Evolutionary conservation across 2,329 filamentous ascomycete genomes (phyloP), one percentile per base, ranked within the genome.

Genomic region (Scolecobasidium constrictum): DNA sequence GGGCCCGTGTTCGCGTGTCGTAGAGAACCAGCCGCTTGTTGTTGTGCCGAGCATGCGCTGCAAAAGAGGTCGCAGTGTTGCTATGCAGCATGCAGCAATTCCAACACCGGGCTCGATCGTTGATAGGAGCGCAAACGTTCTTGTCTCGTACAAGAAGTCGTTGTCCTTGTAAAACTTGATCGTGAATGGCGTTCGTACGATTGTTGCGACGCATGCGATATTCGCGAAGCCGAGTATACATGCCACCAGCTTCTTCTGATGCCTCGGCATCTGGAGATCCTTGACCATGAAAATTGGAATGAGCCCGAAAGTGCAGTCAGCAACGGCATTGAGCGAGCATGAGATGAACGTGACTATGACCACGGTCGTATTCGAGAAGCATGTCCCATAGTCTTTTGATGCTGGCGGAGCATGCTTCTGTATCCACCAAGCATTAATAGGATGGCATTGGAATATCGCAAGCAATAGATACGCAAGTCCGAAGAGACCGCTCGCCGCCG

Each of bases 101-200:
- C 55, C 57, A 5, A 62, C 47, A 12, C 57, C 58, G 16, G 52
- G 52, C 46, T 63, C 60, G 33, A 56, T 45, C 22, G 52, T 53
- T 7, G 55, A 57, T 52, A 54, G 56, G 16, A 58, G 52, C 22
- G 52, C 53, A 12, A 59, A 47, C 23, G 50, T 44, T 23, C 51
- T 48, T 6, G 52, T 45, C 13, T 20, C 36, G 34, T 34, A 66
- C 2, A 64, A 52, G 39, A 60, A 60, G 42, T 68, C 64, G 11
- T 47, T 46, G 23, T 57, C 58, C n/a, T 55, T 48, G 2, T 54
- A 52, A 6, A 68, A 53, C 20, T 56, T 48, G 45, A 55, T 54
- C n/a, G 67, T 59, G 48, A 66, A 68, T 4, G 62, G 58, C 21
- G 68, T 60, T 13, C 65, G 62, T 16, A 67, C 58, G 35, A 68